A percentile compares a stretch with the other conserved stretches of the same genome.
These are phyloP conservation scores for Pyrrhoderma lamaoense DNA, from an alignment of 1,284 basidiomycete species.

Conservation along the genomic window DNA sequence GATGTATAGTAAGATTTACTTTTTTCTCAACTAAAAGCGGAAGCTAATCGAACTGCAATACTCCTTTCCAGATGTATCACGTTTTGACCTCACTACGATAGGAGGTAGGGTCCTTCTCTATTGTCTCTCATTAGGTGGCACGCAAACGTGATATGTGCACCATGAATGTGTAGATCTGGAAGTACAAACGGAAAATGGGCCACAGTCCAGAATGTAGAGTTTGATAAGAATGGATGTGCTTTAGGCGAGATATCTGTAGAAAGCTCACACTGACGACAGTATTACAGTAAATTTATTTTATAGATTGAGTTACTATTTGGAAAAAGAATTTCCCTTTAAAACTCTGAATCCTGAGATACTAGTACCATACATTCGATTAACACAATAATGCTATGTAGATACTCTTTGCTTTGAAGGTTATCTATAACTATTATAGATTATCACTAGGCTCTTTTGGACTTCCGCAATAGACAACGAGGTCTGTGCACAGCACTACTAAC, in stretches of 20 bases:
- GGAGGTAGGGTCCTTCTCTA: neutral
- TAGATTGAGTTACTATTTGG: too few relatives aligned
- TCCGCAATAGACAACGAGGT: slow-evolving; percentile 12
- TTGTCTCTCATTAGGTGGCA: too few relatives aligned
- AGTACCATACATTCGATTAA: neutral
- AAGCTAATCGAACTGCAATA: neutral
- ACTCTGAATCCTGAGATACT: too few relatives aligned
- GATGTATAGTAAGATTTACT: slow-evolving; percentile 1
- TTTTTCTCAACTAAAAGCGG: too few relatives aligned
- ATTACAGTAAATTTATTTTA: neutral
- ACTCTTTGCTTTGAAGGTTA: slow-evolving; percentile 1
- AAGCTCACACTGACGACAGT: neutral
- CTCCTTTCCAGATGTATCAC: neutral
- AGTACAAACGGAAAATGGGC: neutral
- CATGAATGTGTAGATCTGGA: neutral
- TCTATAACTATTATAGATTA: slow-evolving; percentile 7
- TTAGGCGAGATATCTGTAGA: neutral
- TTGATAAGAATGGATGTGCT: slow-evolving; percentile 1
- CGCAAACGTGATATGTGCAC: too few relatives aligned
- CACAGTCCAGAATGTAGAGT: slow-evolving; percentile 1
- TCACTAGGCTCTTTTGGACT: slow-evolving; percentile 15
- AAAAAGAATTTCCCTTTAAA: too few relatives aligned
- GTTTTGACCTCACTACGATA: slow-evolving; percentile 5
- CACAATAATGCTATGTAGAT: slow-evolving; percentile 2
- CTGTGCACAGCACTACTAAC: slow-evolving; percentile 11